Conservation (phyloP, 441 rosid species). For the Euphorbia celastroides region DNA sequence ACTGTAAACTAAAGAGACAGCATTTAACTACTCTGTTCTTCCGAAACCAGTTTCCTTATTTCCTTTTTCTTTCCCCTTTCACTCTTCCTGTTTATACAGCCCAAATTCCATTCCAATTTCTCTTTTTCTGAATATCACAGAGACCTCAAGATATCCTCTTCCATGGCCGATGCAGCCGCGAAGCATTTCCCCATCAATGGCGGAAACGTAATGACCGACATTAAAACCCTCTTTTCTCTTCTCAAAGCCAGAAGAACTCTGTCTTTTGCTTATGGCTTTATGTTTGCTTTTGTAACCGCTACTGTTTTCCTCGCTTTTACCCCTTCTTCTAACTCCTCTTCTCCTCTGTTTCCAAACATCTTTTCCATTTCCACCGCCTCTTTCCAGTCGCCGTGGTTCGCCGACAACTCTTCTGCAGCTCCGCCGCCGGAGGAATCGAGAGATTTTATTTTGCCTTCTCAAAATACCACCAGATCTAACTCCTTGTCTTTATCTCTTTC, state of each 20-base stretch:
- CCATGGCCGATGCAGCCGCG: constrained; percentile 46
- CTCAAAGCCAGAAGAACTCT: constrained; percentile 45
- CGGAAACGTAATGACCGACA: constrained; percentile 37
- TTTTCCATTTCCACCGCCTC: constrained; percentile 38
- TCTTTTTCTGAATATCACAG: background rate
- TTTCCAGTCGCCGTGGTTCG: constrained; percentile 38
- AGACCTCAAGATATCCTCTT: background rate
- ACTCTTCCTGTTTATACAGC: constrained; percentile 2
- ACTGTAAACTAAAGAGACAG: background rate
- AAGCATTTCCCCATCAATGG: constrained; percentile 41
- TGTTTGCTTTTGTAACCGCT: constrained; percentile 55
- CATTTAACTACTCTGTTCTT: background rate
- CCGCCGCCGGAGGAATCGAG: constrained; percentile 16
- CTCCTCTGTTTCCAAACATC: constrained; percentile 65
- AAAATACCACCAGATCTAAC: constrained; percentile 26
- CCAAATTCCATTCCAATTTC: background rate
- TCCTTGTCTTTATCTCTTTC: constrained; percentile 10
- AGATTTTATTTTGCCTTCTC: constrained; percentile 17
- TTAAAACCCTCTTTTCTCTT: constrained; percentile 36
- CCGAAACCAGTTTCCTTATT: background rate
- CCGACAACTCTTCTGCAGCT: constrained; percentile 28
- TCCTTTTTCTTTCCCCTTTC: background rate
- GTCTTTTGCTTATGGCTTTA: constrained; percentile 57
- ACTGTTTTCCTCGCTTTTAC: constrained; percentile 58
- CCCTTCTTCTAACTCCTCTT: constrained; percentile 54